Percentiles rank a stretch among this genome's conserved stretches.
Conservation (phyloP, 202 grass and related monocot genomes). For the Panicum hallii region DNA sequence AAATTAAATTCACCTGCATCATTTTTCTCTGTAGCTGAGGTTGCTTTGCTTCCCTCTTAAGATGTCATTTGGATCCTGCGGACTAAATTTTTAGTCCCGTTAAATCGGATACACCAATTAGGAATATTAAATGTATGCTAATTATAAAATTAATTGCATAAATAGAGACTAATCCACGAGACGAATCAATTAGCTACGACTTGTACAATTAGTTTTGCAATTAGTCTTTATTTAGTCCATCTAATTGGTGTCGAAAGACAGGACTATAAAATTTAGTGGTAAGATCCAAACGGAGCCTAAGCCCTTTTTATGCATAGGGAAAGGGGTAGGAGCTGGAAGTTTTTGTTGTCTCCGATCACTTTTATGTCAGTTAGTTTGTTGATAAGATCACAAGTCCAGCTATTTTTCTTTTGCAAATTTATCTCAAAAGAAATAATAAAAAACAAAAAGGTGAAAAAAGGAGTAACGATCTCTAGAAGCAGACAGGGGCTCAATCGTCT, state of each 20-base stretch:
- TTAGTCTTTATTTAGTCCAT: too few relatives aligned
- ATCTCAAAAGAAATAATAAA: neutral
- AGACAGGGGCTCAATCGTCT: slow-evolving; percentile 40
- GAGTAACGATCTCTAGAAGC: slow-evolving; percentile 38
- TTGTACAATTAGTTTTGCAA: too few relatives aligned
- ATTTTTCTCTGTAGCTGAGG: neutral
- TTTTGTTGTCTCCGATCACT: neutral
- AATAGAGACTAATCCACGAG: too few relatives aligned
- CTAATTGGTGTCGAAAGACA: too few relatives aligned
- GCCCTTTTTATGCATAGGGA: neutral
- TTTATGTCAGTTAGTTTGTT: neutral
- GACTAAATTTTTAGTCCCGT: too few relatives aligned
- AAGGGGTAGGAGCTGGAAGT: neutral
- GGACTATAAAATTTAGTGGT: too few relatives aligned
- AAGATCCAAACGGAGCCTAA: too few relatives aligned
- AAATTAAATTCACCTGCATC: neutral
- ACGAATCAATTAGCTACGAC: too few relatives aligned
- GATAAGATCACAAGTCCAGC: neutral
- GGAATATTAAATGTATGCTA: too few relatives aligned
- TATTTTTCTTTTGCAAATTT: neutral
- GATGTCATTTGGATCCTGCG: too few relatives aligned
- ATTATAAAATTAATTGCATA: too few relatives aligned
- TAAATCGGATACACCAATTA: too few relatives aligned
- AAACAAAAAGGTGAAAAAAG: neutral
- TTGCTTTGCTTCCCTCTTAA: neutral